Conservation (phyloP, 1,284 basidiomycete species). For the Cerrena zonata region DNA sequence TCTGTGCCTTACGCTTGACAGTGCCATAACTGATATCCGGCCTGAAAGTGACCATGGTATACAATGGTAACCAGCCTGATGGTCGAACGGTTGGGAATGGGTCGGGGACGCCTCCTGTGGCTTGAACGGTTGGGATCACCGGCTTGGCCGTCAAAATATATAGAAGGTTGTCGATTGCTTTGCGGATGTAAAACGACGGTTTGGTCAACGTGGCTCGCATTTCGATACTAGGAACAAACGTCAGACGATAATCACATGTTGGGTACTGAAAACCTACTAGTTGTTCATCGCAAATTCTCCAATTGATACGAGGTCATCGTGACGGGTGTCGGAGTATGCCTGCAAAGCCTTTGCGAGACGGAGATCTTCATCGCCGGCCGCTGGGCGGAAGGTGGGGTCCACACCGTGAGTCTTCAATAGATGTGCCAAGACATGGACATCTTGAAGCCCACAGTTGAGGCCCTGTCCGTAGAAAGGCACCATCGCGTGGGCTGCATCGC, state of each 20-base stretch:
- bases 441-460: slow-evolving; percentile 95
- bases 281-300: slow-evolving; percentile 89
- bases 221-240: slow-evolving; percentile 58
- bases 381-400: slow-evolving; percentile 29
- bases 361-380: slow-evolving; percentile 41
- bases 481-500: slow-evolving; percentile 95
- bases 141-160: slow-evolving; percentile 57
- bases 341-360: slow-evolving; percentile 63
- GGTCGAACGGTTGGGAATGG: slow-evolving; percentile 54
- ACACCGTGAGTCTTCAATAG: slow-evolving; percentile 70
- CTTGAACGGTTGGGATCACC: slow-evolving; percentile 13
- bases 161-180: slow-evolving; percentile 74
- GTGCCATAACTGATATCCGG: slow-evolving; percentile 86
- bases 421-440: slow-evolving; percentile 83
- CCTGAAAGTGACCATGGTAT: slow-evolving; percentile 96
- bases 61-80: slow-evolving; percentile 84
- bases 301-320: slow-evolving; percentile 87
- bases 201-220: slow-evolving; percentile 92
- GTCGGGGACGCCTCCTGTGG: slow-evolving; percentile 44
- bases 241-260: neutral
- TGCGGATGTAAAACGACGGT: slow-evolving; percentile 73
- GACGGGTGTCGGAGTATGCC: slow-evolving; percentile 74
- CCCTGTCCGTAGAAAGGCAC: slow-evolving; percentile 98
- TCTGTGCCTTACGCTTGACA: slow-evolving; percentile 55
- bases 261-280: slow-evolving; percentile 89